Conservation (phyloP, 176 grass and related monocot genomes). For the Oryza brachyantha region DNA sequence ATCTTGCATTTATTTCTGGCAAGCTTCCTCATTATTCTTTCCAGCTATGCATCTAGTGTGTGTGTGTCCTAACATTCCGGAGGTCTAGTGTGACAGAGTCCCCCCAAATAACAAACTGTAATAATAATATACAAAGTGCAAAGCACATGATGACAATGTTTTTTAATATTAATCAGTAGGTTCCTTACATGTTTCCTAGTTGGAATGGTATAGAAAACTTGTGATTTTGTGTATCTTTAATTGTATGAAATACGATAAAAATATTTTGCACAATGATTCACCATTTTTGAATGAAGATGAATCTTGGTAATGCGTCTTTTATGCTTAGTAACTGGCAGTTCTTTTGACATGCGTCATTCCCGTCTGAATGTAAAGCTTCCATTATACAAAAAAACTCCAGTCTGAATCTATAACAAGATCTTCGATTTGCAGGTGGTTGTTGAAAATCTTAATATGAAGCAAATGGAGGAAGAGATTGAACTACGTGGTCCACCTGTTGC, state of each 20-base stretch:
- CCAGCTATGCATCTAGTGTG: not conserved
- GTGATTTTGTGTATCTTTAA: not conserved
- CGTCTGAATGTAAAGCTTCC: too few species aligned
- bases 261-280: not conserved
- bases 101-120: not conserved
- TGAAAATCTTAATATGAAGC: conserved; percentile 67
- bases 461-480: conserved; percentile 77
- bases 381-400: too few species aligned
- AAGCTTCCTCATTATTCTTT: not conserved
- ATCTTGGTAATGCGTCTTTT: not conserved
- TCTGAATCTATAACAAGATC: conserved; percentile 1
- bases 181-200: not conserved
- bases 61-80: not conserved
- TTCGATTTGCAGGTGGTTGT: conserved; percentile 69
- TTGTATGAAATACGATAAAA: not conserved
- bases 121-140: not conserved
- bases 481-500: conserved; percentile 80
- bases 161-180: conserved; percentile 3
- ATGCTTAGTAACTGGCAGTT: not conserved
- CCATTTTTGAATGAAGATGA: not conserved
- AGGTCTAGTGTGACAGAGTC: not conserved
- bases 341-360: not conserved
- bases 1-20: not conserved
- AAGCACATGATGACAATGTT: not conserved
- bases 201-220: not conserved